Percentiles rank a stretch among this genome's conserved stretches.
phyloP scores from a whole-genome alignment of 2,329 filamentous ascomycete species.

The Madurella mycetomatis region DNA sequence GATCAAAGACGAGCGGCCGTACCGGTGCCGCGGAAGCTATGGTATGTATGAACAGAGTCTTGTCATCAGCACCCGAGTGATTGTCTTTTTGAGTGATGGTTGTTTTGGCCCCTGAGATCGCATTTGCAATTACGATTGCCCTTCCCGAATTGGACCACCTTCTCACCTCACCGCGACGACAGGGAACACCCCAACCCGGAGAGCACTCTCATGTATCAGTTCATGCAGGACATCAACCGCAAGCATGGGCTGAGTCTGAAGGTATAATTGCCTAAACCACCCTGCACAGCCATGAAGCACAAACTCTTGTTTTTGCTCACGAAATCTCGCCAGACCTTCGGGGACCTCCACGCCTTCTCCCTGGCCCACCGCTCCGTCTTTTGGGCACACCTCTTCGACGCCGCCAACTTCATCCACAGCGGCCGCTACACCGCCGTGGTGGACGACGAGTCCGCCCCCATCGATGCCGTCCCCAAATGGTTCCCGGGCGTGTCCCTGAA shows the following conservation, averaged over 20 bases:
- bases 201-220: conserved; percentile 60
- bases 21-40: conserved; percentile 55
- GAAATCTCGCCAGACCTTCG: conserved; percentile 49
- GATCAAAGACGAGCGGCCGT: background rate
- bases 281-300: background rate
- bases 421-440: conserved; percentile 58
- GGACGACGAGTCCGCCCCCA: conserved; percentile 66
- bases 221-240: conserved; percentile 62
- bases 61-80: background rate
- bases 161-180: background rate
- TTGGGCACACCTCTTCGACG: conserved; percentile 60
- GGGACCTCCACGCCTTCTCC: conserved; percentile 68
- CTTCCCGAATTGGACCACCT: background rate
- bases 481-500: conserved; percentile 71
- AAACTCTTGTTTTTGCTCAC: background rate
- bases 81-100: too few relatives aligned
- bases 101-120: too few relatives aligned
- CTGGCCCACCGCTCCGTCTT: conserved; percentile 58
- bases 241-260: conserved; percentile 53
- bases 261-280: too few relatives aligned
- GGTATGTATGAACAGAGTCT: conserved; percentile 27
- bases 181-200: conserved; percentile 58
- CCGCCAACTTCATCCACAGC: conserved; percentile 56
- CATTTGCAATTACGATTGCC: too few relatives aligned
- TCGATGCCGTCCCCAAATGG: conserved; percentile 71